Percentiles rank a stretch among this genome's conserved stretches.
Conservation (phyloP, 345 rosid genomes). For the Rhodomyrtus tomentosa region DNA sequence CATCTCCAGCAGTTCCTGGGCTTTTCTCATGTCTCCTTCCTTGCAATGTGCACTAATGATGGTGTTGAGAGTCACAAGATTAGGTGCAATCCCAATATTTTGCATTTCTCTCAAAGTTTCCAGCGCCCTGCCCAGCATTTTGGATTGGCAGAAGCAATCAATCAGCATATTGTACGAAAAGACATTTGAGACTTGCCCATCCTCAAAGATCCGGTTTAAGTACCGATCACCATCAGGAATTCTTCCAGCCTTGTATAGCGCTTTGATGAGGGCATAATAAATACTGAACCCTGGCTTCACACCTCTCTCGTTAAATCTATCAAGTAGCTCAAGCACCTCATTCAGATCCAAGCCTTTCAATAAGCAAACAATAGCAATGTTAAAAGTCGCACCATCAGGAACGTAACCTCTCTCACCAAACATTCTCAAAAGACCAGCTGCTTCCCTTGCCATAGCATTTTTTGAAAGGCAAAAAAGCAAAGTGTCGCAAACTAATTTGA, state of each 20-base stretch:
- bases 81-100: constrained; percentile 44
- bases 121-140: constrained; percentile 39
- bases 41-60: constrained; percentile 50
- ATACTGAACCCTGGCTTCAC: constrained; percentile 45
- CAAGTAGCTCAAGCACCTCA: constrained; percentile 47
- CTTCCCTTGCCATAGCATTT: constrained; percentile 66
- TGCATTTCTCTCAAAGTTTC: constrained; percentile 37
- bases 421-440: constrained; percentile 40
- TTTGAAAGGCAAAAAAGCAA: constrained; percentile 53
- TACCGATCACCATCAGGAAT: constrained; percentile 36
- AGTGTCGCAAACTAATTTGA: constrained; percentile 44
- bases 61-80: constrained; percentile 73
- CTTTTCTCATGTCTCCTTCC: constrained; percentile 33
- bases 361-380: constrained; percentile 47
- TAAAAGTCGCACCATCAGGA: constrained; percentile 50
- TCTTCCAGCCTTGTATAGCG: constrained; percentile 39
- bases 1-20: constrained; percentile 27
- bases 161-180: constrained; percentile 61
- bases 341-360: constrained; percentile 42
- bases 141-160: constrained; percentile 67
- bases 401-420: constrained; percentile 35
- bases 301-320: constrained; percentile 38
- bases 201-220: constrained; percentile 31
- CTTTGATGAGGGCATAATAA: constrained; percentile 50
- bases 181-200: constrained; percentile 38